Evolutionary conservation across 2,329 filamentous ascomycete genomes (phyloP).

Genomic region (Trichoderma sp.): DNA sequence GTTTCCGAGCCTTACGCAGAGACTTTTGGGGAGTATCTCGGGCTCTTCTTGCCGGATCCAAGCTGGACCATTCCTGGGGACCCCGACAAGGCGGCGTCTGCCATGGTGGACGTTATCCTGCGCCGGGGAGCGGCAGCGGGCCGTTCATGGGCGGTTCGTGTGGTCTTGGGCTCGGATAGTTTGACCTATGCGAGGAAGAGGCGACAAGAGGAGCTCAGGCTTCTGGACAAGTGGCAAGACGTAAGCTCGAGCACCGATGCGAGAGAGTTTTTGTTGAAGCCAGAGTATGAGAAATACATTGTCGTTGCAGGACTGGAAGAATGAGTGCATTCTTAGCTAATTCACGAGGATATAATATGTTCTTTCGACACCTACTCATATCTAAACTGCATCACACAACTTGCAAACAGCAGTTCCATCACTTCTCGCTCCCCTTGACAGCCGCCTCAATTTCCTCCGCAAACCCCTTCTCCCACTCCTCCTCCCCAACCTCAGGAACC

Average conservation of each 20-base stretch:
- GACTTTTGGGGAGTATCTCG: constrained; percentile 31
- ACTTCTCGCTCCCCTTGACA: constrained; percentile 18
- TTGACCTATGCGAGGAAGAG: constrained; percentile 34
- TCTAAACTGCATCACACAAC: too few species aligned
- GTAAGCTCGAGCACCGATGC: constrained; percentile 34
- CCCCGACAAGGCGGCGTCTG: constrained; percentile 32
- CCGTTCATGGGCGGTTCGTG: constrained; percentile 34
- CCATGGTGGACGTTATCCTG: constrained; percentile 37
- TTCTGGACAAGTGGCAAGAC: constrained; percentile 35
- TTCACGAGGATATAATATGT: too few species aligned
- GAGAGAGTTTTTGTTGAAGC: constrained; percentile 4
- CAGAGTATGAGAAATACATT: constrained; percentile 14
- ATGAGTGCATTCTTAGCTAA: not conserved
- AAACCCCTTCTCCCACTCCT: constrained; percentile 35
- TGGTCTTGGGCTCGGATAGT: constrained; percentile 40
- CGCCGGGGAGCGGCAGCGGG: constrained; percentile 34
- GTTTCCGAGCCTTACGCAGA: constrained; percentile 31
- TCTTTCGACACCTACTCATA: not conserved
- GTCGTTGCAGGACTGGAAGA: constrained; percentile 10
- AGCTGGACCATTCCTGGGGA: constrained; percentile 36
- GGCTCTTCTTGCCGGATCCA: constrained; percentile 33
- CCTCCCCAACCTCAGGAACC: constrained; percentile 39
- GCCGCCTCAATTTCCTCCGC: constrained; percentile 30
- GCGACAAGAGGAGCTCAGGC: constrained; percentile 32
- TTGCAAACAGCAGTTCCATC: not conserved